Conservation (phyloP, 805 yeast genomes). For the Starmera quercuum region DNA sequence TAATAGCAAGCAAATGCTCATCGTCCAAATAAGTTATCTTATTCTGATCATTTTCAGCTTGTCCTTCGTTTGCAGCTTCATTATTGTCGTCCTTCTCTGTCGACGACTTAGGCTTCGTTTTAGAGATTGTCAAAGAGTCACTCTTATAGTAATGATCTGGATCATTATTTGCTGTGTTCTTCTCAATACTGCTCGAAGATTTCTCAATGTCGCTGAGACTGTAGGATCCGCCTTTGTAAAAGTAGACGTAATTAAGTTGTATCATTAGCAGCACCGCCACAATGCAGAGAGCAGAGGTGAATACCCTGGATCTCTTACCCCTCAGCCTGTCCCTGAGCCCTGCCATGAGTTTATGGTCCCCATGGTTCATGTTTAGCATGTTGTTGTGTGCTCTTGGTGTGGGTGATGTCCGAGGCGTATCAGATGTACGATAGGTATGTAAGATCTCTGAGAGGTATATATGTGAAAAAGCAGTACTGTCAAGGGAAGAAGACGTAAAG, state of each 20-base stretch:
- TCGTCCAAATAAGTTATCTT: background rate
- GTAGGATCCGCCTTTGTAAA: too few relatives aligned
- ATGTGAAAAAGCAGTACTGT: too few relatives aligned
- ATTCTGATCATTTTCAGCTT: background rate
- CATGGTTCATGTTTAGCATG: too few relatives aligned
- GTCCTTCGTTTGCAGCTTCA: background rate
- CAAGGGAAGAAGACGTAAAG: too few relatives aligned
- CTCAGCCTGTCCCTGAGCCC: background rate
- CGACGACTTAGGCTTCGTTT: background rate
- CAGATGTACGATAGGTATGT: too few relatives aligned
- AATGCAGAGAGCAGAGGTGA: background rate
- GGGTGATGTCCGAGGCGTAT: too few relatives aligned
- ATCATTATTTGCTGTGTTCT: background rate
- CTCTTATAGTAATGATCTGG: conserved; percentile 1
- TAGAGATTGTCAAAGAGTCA: background rate
- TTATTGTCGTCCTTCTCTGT: too few relatives aligned
- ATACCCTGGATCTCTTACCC: background rate
- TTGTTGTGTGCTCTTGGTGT: too few relatives aligned
- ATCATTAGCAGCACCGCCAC: background rate
- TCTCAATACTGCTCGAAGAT: too few relatives aligned
- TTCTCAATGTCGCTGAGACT: too few relatives aligned
- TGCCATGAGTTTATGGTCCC: too few relatives aligned
- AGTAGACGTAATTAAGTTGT: background rate
- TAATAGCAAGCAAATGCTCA: background rate
- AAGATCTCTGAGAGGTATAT: too few relatives aligned